A percentile compares a stretch with the other conserved stretches of the same genome.
phyloP scores from a whole-genome alignment of 345 rosid species.

The Garcia nutans region DNA sequence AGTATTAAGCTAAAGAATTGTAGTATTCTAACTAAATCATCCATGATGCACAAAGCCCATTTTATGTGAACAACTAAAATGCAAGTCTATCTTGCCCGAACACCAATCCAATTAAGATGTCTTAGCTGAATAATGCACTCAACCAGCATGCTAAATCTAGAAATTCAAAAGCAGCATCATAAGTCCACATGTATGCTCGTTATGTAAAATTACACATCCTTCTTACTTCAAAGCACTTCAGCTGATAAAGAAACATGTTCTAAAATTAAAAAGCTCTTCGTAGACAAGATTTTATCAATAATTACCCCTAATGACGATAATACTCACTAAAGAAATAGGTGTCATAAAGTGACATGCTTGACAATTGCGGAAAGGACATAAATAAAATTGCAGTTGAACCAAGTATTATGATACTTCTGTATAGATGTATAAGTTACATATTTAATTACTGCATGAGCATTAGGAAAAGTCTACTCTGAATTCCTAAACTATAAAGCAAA shows the following conservation, averaged over 20 bases:
- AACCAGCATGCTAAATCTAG: neutral
- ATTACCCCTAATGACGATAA: neutral
- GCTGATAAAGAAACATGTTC: neutral
- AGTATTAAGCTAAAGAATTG: neutral
- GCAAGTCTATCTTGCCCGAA: neutral
- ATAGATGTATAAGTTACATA: neutral
- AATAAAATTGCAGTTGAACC: neutral
- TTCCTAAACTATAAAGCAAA: neutral
- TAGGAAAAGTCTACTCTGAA: neutral
- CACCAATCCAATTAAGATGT: neutral
- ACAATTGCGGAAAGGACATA: neutral
- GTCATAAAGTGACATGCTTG: neutral
- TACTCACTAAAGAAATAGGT: neutral
- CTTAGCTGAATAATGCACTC: neutral
- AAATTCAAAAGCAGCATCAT: neutral
- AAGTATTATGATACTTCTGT: neutral
- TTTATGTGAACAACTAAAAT: neutral
- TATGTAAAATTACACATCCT: neutral
- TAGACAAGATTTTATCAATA: constrained; percentile 1
- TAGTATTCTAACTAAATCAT: neutral
- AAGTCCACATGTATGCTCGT: neutral
- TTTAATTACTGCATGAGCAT: neutral
- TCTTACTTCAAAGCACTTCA: neutral
- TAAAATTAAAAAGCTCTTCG: neutral
- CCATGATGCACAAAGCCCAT: neutral